Percentiles rank a stretch among this genome's conserved stretches.
Conservation (phyloP, 2,329 filamentous ascomycete genomes). For the Talaromyces verruculosus region DNA sequence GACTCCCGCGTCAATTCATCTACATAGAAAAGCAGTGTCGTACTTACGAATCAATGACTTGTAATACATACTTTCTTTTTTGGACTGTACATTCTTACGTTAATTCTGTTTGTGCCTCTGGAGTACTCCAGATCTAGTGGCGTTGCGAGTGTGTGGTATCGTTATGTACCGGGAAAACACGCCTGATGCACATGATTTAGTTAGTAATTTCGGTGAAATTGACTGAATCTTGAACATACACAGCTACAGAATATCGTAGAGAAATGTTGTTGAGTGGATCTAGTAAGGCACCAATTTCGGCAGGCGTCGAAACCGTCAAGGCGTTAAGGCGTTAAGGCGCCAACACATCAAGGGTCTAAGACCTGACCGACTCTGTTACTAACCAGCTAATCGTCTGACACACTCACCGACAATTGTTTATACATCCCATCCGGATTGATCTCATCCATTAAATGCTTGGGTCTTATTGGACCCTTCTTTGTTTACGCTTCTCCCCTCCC, state of each 20-base stretch:
- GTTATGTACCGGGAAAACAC: neutral
- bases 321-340: slow-evolving; percentile 10
- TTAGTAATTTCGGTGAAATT: neutral
- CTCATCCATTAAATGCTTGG: neutral
- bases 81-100: neutral
- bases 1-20: neutral
- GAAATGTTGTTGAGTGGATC: too few relatives aligned
- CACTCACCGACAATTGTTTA: slow-evolving; percentile 5
- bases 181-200: neutral
- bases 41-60: neutral
- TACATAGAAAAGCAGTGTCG: neutral
- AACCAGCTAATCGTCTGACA: neutral
- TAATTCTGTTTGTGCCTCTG: neutral
- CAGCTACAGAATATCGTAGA: neutral
- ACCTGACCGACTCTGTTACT: neutral
- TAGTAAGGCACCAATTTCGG: slow-evolving; percentile 3
- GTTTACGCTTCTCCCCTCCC: neutral
- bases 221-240: neutral
- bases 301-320: neutral
- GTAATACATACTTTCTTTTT: neutral
- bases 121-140: neutral
- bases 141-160: neutral
- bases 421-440: neutral
- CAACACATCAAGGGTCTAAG: neutral
- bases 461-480: neutral